phyloP scores from a whole-genome alignment of 345 rosid genomes.

The Lumnitzera littorea region DNA sequence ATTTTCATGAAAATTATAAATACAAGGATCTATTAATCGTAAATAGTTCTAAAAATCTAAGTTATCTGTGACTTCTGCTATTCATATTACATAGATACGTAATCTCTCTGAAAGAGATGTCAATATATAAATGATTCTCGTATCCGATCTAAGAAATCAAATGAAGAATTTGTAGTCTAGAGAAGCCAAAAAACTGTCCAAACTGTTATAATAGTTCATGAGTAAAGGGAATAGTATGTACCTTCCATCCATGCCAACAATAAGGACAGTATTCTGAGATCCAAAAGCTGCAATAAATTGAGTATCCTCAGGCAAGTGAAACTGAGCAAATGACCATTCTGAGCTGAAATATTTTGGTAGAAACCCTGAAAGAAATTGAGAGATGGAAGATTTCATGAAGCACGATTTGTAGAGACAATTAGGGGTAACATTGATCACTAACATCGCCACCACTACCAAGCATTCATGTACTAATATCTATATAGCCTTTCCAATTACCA shows the following conservation, averaged over 20 bases:
- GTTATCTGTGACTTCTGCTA: no score
- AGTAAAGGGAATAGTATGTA: slow-evolving; percentile 13
- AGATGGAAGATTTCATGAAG: not conserved
- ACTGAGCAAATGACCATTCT: slow-evolving; percentile 93
- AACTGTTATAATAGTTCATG: not conserved
- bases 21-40: no score
- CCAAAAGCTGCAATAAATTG: slow-evolving; percentile 85
- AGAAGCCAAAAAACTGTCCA: not conserved
- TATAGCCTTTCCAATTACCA: no score
- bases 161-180: not conserved
- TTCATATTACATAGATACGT: no score
- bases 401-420: not conserved
- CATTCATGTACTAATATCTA: no score
- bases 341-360: slow-evolving; percentile 94
- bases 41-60: no score
- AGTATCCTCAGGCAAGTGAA: slow-evolving; percentile 66
- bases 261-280: slow-evolving; percentile 55
- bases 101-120: no score
- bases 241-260: slow-evolving; percentile 88
- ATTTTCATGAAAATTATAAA: no score
- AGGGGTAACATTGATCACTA: not conserved
- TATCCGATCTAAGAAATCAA: no score
- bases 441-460: not conserved
- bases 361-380: slow-evolving; percentile 43
- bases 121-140: no score